These are phyloP conservation scores for Sphagnum magellanicum DNA, from an alignment of 228 moss, liverwort and hornwort species.

Conservation along the genomic window DNA sequence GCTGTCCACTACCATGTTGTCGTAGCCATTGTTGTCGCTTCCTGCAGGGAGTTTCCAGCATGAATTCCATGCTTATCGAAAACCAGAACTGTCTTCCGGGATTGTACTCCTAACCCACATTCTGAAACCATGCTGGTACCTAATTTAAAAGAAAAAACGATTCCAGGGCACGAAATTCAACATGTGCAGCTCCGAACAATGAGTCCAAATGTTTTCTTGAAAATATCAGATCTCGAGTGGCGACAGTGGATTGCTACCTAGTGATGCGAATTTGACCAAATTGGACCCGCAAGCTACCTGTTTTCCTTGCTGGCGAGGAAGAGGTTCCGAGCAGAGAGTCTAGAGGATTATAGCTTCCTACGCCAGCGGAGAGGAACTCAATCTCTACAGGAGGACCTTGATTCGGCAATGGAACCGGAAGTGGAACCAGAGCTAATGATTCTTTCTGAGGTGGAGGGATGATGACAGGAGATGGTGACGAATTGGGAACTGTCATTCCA, in stretches of 20 bases:
- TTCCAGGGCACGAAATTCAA: no score
- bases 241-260: no score
- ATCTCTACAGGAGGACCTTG: slow-evolving; percentile 17
- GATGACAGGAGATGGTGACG: slow-evolving; percentile 70
- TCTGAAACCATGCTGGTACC: no score
- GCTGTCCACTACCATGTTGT: slow-evolving; percentile 23
- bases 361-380: slow-evolving; percentile 33
- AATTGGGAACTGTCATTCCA: slow-evolving; percentile 18
- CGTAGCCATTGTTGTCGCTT: slow-evolving; percentile 27
- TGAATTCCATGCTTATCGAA: no score
- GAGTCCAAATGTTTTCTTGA: no score
- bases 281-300: slow-evolving; percentile 15
- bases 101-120: no score
- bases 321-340: slow-evolving; percentile 51
- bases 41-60: slow-evolving; percentile 10
- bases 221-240: no score
- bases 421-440: slow-evolving; percentile 10
- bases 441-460: slow-evolving; percentile 46
- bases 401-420: slow-evolving; percentile 46
- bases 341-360: slow-evolving; percentile 44
- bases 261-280: no score
- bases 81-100: not conserved
- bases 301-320: slow-evolving; percentile 51
- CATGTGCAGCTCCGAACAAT: no score
- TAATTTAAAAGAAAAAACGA: no score